Base-by-base conservation (phyloP, 164 flowering plant genomes). In the Annona squamosa region DNA sequence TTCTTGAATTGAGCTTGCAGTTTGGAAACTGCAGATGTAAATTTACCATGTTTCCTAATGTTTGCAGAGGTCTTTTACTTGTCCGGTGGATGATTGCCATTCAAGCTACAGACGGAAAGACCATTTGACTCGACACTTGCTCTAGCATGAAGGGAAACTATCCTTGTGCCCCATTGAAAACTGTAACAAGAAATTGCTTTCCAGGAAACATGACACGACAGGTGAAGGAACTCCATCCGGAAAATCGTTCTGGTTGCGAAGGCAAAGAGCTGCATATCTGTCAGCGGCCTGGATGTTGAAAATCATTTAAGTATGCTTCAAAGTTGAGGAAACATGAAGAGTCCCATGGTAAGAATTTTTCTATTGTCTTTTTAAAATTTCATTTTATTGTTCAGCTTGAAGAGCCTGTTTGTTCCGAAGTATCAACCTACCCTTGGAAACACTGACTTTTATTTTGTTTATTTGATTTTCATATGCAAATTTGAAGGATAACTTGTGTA, bases 61-160 rank as follows among this genome's bases (percentile, higher is more conserved):
- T 1, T 72, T 82, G 73, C 84, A 95, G 99, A 88, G 97, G 77
- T 88, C 88, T 16, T 95, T 88, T 78, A 46, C 46, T n/a, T 93
- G 99, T 73, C 80, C 89, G 0, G 79, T 89, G 7, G 93, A 87
- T 75, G 96, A 86, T 74, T 93, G 99, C 65, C 68, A 75, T 37
- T 78, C 87, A 56, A 88, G 93, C 75, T 93, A 89, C 72, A 82
- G 91, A 81, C 85, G 99, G 72, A 89, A 90, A 81, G 97, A 96
- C 74, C 99, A 96, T 80, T 84, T 96, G 79, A 85, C 72, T 26
- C 87, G 98, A 2, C 98, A 93, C 74, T 73, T 89, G 66, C 86
- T 87, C 26, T 83, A 74, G 75, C 98, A 93, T 68, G 73, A 88
- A 79, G 95, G 97, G 46, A 93, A 86, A 66, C 78, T 86, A 0